Evolutionary conservation across 2,329 filamentous ascomycete genomes (phyloP).

Genomic region (Fusarium equiseti): DNA sequence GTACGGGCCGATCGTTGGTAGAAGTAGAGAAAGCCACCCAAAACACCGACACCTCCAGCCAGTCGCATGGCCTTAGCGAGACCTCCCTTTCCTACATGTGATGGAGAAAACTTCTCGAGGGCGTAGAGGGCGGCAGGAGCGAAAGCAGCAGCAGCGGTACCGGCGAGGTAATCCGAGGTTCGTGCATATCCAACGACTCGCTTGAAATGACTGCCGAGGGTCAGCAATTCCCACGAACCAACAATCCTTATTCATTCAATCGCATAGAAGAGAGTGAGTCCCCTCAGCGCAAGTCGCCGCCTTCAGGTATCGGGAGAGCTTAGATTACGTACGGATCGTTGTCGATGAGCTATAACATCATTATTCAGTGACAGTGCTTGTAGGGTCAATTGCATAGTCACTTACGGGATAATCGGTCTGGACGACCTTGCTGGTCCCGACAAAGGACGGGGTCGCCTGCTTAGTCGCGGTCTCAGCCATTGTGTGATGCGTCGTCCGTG

Average conservation of each 20-base stretch:
- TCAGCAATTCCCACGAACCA: slow-evolving; percentile 46
- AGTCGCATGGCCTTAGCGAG: slow-evolving; percentile 88
- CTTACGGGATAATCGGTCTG: slow-evolving; percentile 89
- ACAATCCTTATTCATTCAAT: neutral
- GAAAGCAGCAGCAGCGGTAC: slow-evolving; percentile 74
- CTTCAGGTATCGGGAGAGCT: slow-evolving; percentile 9
- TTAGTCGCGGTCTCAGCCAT: slow-evolving; percentile 57
- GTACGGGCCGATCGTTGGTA: slow-evolving; percentile 87
- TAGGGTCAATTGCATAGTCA: slow-evolving; percentile 44
- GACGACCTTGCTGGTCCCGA: slow-evolving; percentile 75
- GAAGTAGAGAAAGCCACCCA: slow-evolving; percentile 85
- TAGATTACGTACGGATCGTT: slow-evolving; percentile 84
- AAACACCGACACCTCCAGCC: slow-evolving; percentile 75
- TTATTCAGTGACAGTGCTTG: slow-evolving; percentile 44
- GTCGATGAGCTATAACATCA: slow-evolving; percentile 86
- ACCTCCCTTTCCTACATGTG: slow-evolving; percentile 83
- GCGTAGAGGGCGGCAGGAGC: slow-evolving; percentile 80
- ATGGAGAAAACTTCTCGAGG: slow-evolving; percentile 88
- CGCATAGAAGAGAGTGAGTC: neutral
- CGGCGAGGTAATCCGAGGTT: slow-evolving; percentile 82
- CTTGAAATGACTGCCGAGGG: slow-evolving; percentile 79
- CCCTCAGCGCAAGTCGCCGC: slow-evolving; percentile 5
- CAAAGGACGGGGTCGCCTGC: slow-evolving; percentile 52
- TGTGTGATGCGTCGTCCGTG: slow-evolving; percentile 48
- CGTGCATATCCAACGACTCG: slow-evolving; percentile 91